A percentile compares a stretch with the other conserved stretches of the same genome.
Conservation (phyloP, 192 early-diverging fungal species). For the Entomortierella parvispora region DNA sequence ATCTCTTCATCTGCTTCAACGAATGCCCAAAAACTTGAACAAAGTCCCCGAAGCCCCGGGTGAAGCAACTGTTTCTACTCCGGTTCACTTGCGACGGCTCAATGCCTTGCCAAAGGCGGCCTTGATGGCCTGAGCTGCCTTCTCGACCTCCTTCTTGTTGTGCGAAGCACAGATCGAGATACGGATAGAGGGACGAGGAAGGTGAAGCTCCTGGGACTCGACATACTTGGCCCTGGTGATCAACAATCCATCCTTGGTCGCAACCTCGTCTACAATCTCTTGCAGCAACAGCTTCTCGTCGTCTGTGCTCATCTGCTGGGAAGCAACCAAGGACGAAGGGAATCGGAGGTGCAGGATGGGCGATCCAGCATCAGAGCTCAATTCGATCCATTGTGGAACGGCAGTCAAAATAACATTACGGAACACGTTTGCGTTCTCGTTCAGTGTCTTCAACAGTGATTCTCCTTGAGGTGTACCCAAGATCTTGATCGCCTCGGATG, state of each 20-base stretch:
- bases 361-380: conserved; percentile 61
- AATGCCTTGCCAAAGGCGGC: conserved; percentile 73
- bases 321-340: conserved; percentile 35
- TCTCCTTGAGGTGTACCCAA: conserved; percentile 58
- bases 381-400: conserved; percentile 50
- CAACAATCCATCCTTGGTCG: conserved; percentile 84
- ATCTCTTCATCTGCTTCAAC: no score
- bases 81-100: conserved; percentile 48
- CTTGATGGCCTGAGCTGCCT: conserved; percentile 80
- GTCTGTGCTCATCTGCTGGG: conserved; percentile 55
- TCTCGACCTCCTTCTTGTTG: conserved; percentile 86
- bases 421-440: conserved; percentile 72
- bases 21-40: no score
- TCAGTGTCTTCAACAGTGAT: conserved; percentile 59
- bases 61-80: no score
- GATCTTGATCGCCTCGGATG: conserved; percentile 84
- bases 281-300: conserved; percentile 84
- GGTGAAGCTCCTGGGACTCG: conserved; percentile 77
- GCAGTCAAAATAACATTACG: conserved; percentile 65
- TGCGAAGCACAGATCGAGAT: conserved; percentile 81
- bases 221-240: conserved; percentile 91
- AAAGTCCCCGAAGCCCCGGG: no score
- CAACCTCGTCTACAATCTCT: conserved; percentile 80
- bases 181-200: conserved; percentile 85
- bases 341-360: conserved; percentile 86